phyloP scores from a whole-genome alignment of 768 basidiomycete genomes.

The Pisolithus microcarpus region DNA sequence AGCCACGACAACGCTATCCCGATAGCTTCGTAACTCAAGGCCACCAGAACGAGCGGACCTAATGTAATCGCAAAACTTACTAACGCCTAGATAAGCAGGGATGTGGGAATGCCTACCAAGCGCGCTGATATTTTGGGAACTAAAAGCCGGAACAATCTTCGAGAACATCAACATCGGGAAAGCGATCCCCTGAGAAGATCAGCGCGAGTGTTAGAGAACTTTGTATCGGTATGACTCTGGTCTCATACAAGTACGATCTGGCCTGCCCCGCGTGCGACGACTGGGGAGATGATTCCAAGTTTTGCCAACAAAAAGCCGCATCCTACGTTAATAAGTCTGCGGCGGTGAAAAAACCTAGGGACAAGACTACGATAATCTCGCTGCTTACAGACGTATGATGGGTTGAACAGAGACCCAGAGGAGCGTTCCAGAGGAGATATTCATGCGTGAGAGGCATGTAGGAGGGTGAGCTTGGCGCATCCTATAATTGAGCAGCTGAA shows the following conservation, averaged over 20 bases:
- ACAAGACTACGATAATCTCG: conserved; percentile 1
- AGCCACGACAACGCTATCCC: conserved; percentile 49
- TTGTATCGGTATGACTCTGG: not conserved
- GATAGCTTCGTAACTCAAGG: conserved; percentile 49
- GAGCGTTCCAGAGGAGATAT: conserved; percentile 34
- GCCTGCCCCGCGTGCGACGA: conserved; percentile 52
- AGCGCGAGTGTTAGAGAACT: not conserved
- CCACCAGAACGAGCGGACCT: conserved; percentile 63
- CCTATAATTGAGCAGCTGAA: too few relatives aligned
- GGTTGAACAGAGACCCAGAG: conserved; percentile 61
- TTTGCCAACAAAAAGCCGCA: conserved; percentile 55
- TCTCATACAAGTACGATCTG: conserved; percentile 48
- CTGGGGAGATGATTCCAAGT: conserved; percentile 49
- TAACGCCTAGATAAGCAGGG: not conserved
- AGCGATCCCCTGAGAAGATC: conserved; percentile 40
- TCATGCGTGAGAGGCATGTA: conserved; percentile 9
- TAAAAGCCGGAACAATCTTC: conserved; percentile 63
- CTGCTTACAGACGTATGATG: conserved; percentile 50
- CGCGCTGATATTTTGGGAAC: conserved; percentile 45
- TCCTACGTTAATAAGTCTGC: conserved; percentile 47
- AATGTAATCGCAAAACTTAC: not conserved
- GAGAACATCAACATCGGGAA: conserved; percentile 64
- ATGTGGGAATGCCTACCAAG: conserved; percentile 35
- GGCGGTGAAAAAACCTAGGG: conserved; percentile 1
- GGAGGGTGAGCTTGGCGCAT: too few relatives aligned